Evolutionary conservation across 2,329 filamentous ascomycete genomes (phyloP).

Genomic region (Trichoderma asperellum): DNA sequence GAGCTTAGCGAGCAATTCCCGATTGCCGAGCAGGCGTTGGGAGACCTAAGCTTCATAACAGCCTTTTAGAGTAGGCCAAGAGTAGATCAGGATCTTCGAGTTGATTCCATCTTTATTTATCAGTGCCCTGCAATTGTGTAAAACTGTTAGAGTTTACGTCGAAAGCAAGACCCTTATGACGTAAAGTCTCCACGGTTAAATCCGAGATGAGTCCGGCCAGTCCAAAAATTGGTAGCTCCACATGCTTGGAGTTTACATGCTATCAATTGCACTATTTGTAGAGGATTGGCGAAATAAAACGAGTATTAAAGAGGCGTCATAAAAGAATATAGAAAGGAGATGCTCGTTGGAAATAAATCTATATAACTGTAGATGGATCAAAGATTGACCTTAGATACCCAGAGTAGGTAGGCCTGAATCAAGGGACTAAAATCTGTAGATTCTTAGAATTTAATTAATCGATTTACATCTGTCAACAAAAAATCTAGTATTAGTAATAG

Average conservation of each 20-base stretch:
- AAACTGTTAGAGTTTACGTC: not conserved
- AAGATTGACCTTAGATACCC: no score
- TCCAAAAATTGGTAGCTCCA: not conserved
- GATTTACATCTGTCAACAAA: not conserved
- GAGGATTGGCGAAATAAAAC: not conserved
- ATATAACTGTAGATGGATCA: not conserved
- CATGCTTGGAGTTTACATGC: not conserved
- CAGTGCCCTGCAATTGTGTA: not conserved
- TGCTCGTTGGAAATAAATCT: no score
- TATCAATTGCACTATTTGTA: not conserved
- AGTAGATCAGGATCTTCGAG: not conserved
- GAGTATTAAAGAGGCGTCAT: no score
- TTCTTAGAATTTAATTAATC: not conserved
- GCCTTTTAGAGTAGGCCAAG: not conserved
- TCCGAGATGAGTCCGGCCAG: not conserved
- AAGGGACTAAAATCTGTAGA: not conserved
- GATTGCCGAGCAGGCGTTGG: not conserved
- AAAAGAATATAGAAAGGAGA: no score
- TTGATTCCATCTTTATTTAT: not conserved
- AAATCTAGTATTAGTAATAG: not conserved
- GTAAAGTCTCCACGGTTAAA: not conserved
- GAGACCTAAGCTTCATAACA: not conserved
- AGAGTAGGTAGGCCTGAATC: not conserved
- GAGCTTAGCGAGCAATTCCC: not conserved
- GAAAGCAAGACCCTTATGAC: not conserved